Base-by-base conservation (phyloP, 495 filamentous ascomycete genomes). In the Aspergillus panamensis region DNA sequence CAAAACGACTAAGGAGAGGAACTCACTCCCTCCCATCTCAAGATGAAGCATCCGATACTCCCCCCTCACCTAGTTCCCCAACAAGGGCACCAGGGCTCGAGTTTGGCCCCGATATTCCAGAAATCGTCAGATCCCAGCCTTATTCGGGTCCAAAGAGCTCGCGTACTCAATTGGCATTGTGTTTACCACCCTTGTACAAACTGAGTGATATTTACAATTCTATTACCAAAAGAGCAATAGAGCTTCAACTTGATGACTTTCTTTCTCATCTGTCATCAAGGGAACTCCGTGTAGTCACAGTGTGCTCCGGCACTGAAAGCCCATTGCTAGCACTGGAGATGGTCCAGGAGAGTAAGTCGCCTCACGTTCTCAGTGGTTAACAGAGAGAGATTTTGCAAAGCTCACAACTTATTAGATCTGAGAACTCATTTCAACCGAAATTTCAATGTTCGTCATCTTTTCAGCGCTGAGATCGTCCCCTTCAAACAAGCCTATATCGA, bases 261-360 rank as follows among this genome's bases (percentile, higher is more conserved):
- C 51, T 84, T 13, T 52, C 65, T 3, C 61, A 66, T 21, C 58
- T 84, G 1, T 67, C 72, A 10, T 61, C 65, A 14, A 66, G 76
- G 40, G 71, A 73, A 31, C 63, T 93, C 8, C 79, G 79, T 2
- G 79, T 93, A 20, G 89, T 80, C 1, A 96, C 91, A 0, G 82
- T 92, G 66, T 96, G 90, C 63, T 92, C 89, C 10, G 91, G 91
- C 4, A 94, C 90, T 0, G 91, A 96, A 61, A 84, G 83, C 29
- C 91, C 91, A 10, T 69, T 96, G 7, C 73, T 92, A 3, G 87
- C 86, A 0, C 64, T 92, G 40, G 72, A 82, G 39, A 73, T 85
- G 61, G 63, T 84, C 9, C 59, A 61, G 29, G 57, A 75, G 14
- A 67, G 78, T 81, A 55, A 71, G 77, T 70, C 3, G 47, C 0